Percentiles rank a stretch among this genome's conserved stretches.
phyloP scores from a whole-genome alignment of 306 rosid genomes.

The Trichosanthes cucumerina region DNA sequence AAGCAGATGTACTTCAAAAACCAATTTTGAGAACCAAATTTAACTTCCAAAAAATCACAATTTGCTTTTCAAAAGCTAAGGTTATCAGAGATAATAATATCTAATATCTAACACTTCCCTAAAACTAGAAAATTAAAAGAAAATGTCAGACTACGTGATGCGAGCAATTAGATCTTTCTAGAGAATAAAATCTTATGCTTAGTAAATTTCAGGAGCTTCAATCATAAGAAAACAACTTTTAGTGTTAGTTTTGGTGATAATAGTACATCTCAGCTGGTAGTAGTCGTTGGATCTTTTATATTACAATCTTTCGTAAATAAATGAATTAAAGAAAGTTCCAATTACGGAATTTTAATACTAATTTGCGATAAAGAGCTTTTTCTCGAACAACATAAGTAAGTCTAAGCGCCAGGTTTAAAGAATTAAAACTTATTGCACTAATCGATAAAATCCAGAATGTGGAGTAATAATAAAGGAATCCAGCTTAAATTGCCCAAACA shows the following conservation, averaged over 20 bases:
- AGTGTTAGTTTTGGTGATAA: neutral
- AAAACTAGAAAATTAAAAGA: neutral
- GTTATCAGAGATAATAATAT: neutral
- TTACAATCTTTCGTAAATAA: neutral
- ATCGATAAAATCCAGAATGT: neutral
- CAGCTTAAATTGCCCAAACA: neutral
- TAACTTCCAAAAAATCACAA: neutral
- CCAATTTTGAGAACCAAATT: neutral
- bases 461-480: neutral
- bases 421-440: neutral
- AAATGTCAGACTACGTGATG: neutral
- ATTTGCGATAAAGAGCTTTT: neutral
- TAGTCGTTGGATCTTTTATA: neutral
- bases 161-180: neutral
- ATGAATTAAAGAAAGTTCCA: neutral
- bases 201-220: neutral
- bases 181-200: neutral
- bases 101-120: neutral
- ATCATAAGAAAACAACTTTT: neutral
- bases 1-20: neutral
- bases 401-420: slow-evolving; percentile 1
- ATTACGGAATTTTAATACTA: neutral
- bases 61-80: neutral
- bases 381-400: neutral
- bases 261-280: neutral